Conservation (phyloP, 179 eudicot species). For the Sideroxylon spinosum region DNA sequence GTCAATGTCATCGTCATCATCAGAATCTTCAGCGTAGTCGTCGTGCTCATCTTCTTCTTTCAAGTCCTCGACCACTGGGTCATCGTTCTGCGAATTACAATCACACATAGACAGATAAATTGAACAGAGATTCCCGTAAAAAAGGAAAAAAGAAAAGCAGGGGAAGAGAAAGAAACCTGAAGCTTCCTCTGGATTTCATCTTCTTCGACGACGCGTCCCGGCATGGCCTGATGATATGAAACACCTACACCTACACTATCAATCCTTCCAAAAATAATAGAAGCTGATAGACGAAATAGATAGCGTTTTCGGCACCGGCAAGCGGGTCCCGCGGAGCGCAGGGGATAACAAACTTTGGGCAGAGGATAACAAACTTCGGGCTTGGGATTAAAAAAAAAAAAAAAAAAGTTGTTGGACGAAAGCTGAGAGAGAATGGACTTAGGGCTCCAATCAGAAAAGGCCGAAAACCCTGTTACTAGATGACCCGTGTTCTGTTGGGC, state of each 20-base stretch:
- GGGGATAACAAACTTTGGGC: background rate
- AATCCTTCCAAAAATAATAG: background rate
- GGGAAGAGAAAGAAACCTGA: conserved; percentile 17
- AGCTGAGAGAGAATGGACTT: background rate
- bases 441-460: conserved; percentile 6
- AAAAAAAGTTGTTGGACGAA: too few species aligned
- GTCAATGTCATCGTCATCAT: conserved; percentile 55
- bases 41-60: conserved; percentile 70
- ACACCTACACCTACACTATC: background rate
- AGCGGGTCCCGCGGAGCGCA: background rate
- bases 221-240: conserved; percentile 31
- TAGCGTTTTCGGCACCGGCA: background rate
- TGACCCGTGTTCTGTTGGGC: too few species aligned
- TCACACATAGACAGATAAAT: background rate
- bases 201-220: conserved; percentile 59
- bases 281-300: background rate
- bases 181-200: conserved; percentile 27
- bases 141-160: background rate
- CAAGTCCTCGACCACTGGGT: conserved; percentile 61
- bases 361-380: too few species aligned
- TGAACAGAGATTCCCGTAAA: background rate
- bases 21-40: conserved; percentile 54
- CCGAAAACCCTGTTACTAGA: background rate
- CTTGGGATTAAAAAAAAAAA: too few species aligned
- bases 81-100: conserved; percentile 34